Evolutionary conservation across 768 basidiomycete genomes (phyloP).

Genomic region (Mrakia frigida): DNA sequence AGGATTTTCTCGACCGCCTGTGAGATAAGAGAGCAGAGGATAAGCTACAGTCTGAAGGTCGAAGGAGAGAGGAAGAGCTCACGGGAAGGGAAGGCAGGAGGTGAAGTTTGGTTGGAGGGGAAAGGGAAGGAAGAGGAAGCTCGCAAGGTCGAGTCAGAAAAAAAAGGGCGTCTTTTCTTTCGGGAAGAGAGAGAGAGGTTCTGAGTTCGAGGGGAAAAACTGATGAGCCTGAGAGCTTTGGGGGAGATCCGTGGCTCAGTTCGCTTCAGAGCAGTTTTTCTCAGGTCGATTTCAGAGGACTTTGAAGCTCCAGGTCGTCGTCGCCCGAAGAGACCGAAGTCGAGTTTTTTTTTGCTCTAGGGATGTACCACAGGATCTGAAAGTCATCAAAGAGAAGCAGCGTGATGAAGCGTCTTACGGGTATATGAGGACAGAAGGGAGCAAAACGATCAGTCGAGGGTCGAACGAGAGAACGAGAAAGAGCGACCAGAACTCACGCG

Average conservation of each 20-base stretch:
- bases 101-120: neutral
- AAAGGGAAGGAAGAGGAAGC: neutral
- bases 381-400: too few relatives aligned
- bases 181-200: neutral
- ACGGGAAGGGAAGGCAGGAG: neutral
- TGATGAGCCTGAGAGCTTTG: neutral
- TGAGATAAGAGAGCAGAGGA: neutral
- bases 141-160: neutral
- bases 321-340: slow-evolving; percentile 3
- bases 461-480: neutral
- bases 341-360: too few relatives aligned
- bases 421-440: too few relatives aligned
- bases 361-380: too few relatives aligned
- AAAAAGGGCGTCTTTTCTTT: neutral
- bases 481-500: neutral
- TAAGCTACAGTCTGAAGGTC: neutral
- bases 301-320: neutral
- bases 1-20: slow-evolving; percentile 1
- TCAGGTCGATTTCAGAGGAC: neutral
- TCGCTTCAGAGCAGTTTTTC: neutral
- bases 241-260: neutral
- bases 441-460: too few relatives aligned
- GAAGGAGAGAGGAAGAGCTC: neutral
- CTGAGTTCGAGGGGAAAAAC: neutral
- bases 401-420: too few relatives aligned